phyloP scores from a whole-genome alignment of 2,329 filamentous ascomycete species.

The Immersiporthe knoxdaviesiana region DNA sequence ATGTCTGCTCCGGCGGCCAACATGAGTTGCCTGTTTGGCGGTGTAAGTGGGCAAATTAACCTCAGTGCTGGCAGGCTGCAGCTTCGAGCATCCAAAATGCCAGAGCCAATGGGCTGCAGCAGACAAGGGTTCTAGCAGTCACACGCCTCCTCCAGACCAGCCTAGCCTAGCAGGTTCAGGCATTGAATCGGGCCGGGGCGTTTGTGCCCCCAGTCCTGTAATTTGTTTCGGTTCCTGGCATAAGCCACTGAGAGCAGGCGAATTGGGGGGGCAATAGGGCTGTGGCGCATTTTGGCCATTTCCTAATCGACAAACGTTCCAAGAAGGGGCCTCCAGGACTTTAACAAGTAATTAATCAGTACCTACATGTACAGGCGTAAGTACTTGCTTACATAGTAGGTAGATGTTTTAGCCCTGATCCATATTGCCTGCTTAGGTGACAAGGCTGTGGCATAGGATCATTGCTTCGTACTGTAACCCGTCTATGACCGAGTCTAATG shows the following conservation, averaged over 20 bases:
- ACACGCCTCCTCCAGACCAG: neutral
- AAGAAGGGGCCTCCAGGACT: no score
- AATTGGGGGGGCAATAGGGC: neutral
- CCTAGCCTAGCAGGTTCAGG: neutral
- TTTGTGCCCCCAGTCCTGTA: conserved; percentile 1
- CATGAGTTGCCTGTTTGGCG: conserved; percentile 1
- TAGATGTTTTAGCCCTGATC: no score
- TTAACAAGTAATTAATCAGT: neutral
- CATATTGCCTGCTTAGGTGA: no score
- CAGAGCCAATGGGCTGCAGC: conserved; percentile 3
- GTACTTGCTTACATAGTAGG: neutral
- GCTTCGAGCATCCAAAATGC: neutral
- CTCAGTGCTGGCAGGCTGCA: neutral
- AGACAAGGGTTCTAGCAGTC: neutral
- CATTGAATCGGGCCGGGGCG: conserved; percentile 1
- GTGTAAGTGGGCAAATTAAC: conserved; percentile 8
- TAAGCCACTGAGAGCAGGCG: neutral
- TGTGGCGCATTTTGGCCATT: neutral
- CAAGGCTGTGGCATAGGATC: no score
- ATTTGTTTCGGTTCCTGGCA: neutral
- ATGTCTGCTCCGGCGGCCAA: neutral
- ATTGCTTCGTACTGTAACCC: neutral
- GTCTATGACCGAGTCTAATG: no score
- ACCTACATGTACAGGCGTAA: no score
- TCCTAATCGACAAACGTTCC: neutral